Base-by-base conservation (phyloP, 768 basidiomycete species). In the Daedaleopsis sinensis region DNA sequence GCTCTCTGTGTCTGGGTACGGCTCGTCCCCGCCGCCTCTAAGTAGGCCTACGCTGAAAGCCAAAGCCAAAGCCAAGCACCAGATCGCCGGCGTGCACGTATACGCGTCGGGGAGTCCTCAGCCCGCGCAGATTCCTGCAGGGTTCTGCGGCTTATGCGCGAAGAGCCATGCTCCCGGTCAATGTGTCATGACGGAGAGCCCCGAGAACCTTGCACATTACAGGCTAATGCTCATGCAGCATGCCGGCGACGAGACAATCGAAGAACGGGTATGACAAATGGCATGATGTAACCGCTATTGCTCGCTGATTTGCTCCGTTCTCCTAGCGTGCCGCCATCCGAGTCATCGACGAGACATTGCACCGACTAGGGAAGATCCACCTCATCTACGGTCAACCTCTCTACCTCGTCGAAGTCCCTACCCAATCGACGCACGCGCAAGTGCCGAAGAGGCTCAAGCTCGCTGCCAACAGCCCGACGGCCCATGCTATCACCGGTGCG, bases 191-290 rank as follows among this genome's bases (percentile, higher is more conserved):
- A 84, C 83, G 8, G 80, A 86, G 23, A 79, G 75, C 52, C 84
- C 89, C 18, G 80, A 84, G 58, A 84, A 91, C 69, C 77, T 93
- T 21, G 82, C 84, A 13, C 85, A 90, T 66, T 92, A 85, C 67
- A 83, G 91, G 47, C 78, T 81, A 49, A 86, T 91, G 76, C 73
- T 93, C 39, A 72, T 92, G 62, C 72, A 82, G 32, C 79, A 89
- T 62, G 78, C 81, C n/a, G 80, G 82, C 16, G 85, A 87, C 65
- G 91, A 93, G 65, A 78, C 89, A 47, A 79, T 82, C 67, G 85
- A 88, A 70, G 78, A 81, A 39, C 78, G 90, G 67, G 91, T 90
- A 73, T 66, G 77, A 75, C 59, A 47, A 16, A 49, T 19, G 21
- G 16, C 53, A 58, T 42, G 21, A 38, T 37, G 52, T 15, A 24